Conservation (phyloP, 306 rosid genomes). For the Cucurbita moschata region DNA sequence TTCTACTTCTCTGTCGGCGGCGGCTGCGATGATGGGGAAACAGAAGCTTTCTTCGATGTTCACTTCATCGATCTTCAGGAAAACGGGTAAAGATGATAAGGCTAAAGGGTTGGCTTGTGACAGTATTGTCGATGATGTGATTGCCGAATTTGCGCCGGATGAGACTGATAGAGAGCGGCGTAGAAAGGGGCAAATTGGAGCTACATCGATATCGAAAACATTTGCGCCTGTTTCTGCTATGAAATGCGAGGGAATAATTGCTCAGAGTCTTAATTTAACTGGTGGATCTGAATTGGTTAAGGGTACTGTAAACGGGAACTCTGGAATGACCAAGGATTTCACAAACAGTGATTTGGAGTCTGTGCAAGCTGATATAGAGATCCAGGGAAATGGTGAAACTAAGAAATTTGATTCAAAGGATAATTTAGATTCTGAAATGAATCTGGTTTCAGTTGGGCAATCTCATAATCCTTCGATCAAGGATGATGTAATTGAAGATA, state of each 20-base stretch:
- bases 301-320: constrained; percentile 1
- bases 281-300: constrained; percentile 5
- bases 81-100: constrained; percentile 40
- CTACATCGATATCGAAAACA: constrained; percentile 7
- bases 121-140: constrained; percentile 71
- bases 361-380: constrained; percentile 12
- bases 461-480: constrained; percentile 5
- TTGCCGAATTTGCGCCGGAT: constrained; percentile 80
- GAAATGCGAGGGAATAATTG: constrained; percentile 13
- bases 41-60: constrained; percentile 80
- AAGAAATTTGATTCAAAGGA: constrained; percentile 12
- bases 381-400: constrained; percentile 3
- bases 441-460: constrained; percentile 5
- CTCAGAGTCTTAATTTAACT: constrained; percentile 8
- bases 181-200: constrained; percentile 24
- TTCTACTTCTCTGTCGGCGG: constrained; percentile 54
- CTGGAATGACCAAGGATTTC: background rate
- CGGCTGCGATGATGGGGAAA: constrained; percentile 78
- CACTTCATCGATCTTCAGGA: constrained; percentile 59
- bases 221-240: background rate
- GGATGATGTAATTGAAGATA: constrained; percentile 22
- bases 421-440: constrained; percentile 10
- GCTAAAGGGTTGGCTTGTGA: constrained; percentile 27
- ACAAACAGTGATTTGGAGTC: constrained; percentile 9
- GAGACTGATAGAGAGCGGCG: constrained; percentile 58